phyloP scores from a whole-genome alignment of 495 filamentous ascomycete species.

The Neurospora hispaniola region DNA sequence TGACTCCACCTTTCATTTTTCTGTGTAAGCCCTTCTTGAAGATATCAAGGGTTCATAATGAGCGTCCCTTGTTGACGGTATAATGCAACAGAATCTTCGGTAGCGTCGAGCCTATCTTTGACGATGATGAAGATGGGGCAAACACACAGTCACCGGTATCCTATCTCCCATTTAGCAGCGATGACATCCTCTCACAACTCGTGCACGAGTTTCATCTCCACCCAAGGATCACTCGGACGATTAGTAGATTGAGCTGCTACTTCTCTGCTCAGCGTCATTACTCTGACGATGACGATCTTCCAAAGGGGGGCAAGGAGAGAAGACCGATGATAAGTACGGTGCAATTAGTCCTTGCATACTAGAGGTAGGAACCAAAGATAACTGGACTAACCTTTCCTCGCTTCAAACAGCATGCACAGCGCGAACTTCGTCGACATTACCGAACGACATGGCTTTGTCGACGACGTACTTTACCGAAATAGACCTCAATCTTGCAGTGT shows the following conservation, averaged over 20 bases:
- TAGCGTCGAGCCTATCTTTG: neutral
- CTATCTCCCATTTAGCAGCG: neutral
- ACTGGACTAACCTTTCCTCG: neutral
- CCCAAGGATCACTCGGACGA: neutral
- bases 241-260: neutral
- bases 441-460: neutral
- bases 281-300: neutral
- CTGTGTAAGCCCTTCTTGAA: neutral
- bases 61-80: neutral
- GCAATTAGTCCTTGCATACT: neutral
- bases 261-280: conserved; percentile 1
- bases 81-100: neutral
- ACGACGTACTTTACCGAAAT: neutral
- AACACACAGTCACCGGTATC: neutral
- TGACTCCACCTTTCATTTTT: neutral
- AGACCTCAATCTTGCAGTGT: neutral
- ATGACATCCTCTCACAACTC: neutral
- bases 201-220: neutral
- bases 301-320: neutral
- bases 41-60: neutral
- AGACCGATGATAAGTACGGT: neutral
- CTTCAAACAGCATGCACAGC: neutral
- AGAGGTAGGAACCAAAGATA: no score
- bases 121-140: neutral
- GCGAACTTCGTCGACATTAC: neutral